phyloP scores from a whole-genome alignment of 768 basidiomycete species.

The Termitomyces sp. region DNA sequence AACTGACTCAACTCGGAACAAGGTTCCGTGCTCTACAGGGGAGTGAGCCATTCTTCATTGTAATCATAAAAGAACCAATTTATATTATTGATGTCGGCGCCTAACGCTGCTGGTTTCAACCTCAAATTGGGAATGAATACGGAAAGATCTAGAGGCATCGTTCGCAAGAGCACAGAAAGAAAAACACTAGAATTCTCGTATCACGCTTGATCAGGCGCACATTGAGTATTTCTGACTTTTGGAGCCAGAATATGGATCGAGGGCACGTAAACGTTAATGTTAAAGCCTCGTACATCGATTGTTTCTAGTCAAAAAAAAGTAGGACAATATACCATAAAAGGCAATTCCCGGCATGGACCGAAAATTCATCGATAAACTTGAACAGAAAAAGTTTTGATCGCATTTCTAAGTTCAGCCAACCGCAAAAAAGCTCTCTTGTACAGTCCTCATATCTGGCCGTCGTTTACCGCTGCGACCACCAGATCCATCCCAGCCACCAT shows the following conservation, averaged over 20 bases:
- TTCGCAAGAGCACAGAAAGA: background rate
- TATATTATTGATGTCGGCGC: background rate
- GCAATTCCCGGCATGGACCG: constrained; percentile 10
- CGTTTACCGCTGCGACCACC: constrained; percentile 30
- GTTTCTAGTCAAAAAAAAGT: background rate
- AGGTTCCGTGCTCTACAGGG: background rate
- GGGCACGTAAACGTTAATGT: background rate
- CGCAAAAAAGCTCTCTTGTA: constrained; percentile 8
- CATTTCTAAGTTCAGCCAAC: constrained; percentile 3
- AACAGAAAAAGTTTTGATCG: constrained; percentile 10
- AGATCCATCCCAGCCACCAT: constrained; percentile 43
- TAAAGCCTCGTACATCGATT: background rate
- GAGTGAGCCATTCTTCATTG: background rate
- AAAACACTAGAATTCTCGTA: background rate
- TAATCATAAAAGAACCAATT: background rate
- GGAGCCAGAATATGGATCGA: background rate
- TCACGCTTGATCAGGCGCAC: background rate
- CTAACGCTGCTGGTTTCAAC: background rate
- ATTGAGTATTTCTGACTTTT: background rate
- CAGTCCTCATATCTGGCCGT: constrained; percentile 12
- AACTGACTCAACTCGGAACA: background rate
- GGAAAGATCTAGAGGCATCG: background rate
- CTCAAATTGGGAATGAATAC: background rate
- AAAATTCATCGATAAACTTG: constrained; percentile 11
- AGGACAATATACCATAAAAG: background rate